Conservation (phyloP, 176 grass and related monocot genomes). For the Thinopyrum elongatum region DNA sequence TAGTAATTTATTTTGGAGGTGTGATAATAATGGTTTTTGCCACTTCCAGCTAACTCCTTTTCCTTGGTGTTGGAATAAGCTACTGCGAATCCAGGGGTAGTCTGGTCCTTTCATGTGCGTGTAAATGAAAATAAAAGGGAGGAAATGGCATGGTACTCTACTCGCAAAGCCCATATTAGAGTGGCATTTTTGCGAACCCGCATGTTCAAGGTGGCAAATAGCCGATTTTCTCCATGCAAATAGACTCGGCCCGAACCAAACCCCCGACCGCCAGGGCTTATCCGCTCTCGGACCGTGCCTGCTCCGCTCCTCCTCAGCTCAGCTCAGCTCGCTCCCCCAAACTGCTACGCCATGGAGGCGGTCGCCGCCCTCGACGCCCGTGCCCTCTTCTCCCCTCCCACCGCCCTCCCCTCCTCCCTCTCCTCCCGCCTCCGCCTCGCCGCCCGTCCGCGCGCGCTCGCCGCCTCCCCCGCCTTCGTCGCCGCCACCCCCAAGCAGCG, state of each 20-base stretch:
- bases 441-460: constrained; percentile 14
- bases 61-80: no score
- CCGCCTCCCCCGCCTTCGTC: background rate
- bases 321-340: background rate
- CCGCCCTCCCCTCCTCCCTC: background rate
- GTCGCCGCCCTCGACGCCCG: constrained; percentile 32
- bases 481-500: background rate
- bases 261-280: constrained; percentile 29
- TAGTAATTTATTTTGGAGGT: no score
- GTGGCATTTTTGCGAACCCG: no score
- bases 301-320: background rate
- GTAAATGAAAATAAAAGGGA: no score
- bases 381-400: constrained; percentile 30
- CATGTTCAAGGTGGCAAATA: no score
- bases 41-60: no score
- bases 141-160: no score
- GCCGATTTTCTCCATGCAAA: no score
- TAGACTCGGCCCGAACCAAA: background rate
- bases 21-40: no score
- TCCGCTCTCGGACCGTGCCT: constrained; percentile 27
- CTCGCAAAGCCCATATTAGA: no score
- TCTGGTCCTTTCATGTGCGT: no score
- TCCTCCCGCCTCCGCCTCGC: constrained; percentile 37
- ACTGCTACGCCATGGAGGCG: constrained; percentile 44
- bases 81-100: no score